Evolutionary conservation across 192 early-diverging fungal species (phyloP).

Genomic region (Entomortierella chlamydospora): DNA sequence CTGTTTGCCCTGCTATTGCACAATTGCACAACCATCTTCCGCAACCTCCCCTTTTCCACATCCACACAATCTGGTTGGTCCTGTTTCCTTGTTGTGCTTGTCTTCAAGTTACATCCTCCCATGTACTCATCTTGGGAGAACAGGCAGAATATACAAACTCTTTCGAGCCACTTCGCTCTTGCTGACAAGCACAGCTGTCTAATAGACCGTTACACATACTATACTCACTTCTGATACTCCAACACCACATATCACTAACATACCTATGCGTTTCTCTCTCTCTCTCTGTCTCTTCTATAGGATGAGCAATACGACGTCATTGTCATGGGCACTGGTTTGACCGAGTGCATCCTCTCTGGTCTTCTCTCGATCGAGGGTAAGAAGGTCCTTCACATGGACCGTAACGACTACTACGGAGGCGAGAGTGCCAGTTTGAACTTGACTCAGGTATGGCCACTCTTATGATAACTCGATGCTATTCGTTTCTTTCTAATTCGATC

Average conservation of each 20-base stretch:
- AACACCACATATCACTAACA: not conserved
- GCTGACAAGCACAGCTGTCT: not conserved
- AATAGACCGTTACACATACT: not conserved
- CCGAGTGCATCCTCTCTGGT: slow-evolving; percentile 91
- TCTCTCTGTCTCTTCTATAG: slow-evolving; percentile 46
- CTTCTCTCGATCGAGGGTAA: slow-evolving; percentile 91
- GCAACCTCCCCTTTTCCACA: not conserved
- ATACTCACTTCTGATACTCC: not conserved
- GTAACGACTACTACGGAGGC: slow-evolving; percentile 99
- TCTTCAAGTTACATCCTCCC: no score
- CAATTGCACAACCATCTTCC: not conserved
- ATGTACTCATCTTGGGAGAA: slow-evolving; percentile 10
- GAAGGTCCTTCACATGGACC: slow-evolving; percentile 92
- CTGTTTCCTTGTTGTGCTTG: no score
- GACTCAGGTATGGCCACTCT: slow-evolving; percentile 79
- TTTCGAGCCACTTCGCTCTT: no score
- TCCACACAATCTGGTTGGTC: not conserved
- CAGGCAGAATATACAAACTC: not conserved
- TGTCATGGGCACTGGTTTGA: slow-evolving; percentile 89
- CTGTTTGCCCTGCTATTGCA: not conserved
- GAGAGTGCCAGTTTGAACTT: slow-evolving; percentile 97
- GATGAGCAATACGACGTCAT: slow-evolving; percentile 92
- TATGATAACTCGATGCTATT: slow-evolving; percentile 36
- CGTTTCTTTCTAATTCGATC: no score
- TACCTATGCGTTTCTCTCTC: not conserved